phyloP scores from a whole-genome alignment of 108 stramenopile species.

The Pseudonitzschia multiseries region DNA sequence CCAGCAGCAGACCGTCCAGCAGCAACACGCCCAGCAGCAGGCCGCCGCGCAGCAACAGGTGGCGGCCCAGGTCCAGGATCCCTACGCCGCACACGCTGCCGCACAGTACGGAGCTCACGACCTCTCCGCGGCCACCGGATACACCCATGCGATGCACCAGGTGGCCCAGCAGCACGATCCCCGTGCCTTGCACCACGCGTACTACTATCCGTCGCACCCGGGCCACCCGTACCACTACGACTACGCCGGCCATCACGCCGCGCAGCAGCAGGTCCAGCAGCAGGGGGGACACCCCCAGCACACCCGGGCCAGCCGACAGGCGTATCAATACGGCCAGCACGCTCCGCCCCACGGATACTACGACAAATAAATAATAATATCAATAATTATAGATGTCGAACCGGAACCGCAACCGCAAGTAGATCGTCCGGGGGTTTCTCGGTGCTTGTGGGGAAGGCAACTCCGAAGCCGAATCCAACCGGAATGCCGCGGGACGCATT shows the following conservation, averaged over 20 bases:
- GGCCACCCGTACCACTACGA: constrained; percentile 45
- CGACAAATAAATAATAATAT: too few species aligned
- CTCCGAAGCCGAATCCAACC: too few species aligned
- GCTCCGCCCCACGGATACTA: neutral
- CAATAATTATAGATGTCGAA: too few species aligned
- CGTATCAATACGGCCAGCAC: neutral
- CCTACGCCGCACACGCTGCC: constrained; percentile 22
- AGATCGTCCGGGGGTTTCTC: too few species aligned
- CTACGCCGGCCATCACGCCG: constrained; percentile 40
- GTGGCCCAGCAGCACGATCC: constrained; percentile 41
- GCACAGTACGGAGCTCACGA: constrained; percentile 37
- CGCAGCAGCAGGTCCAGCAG: constrained; percentile 4
- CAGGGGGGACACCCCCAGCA: neutral
- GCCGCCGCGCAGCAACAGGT: constrained; percentile 2
- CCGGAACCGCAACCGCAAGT: too few species aligned
- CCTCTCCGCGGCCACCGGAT: constrained; percentile 16
- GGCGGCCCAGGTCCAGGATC: constrained; percentile 2
- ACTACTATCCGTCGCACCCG: constrained; percentile 39
- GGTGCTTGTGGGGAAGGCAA: too few species aligned
- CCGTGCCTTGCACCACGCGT: constrained; percentile 29
- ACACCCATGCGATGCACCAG: constrained; percentile 44
- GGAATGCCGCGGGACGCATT: too few species aligned
- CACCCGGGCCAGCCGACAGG: neutral
- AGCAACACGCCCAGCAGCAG: neutral
- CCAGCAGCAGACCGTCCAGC: constrained; percentile 13